Evolutionary conservation across 495 filamentous ascomycete species (phyloP).

Genomic region (Polyplosphaeria fusca): DNA sequence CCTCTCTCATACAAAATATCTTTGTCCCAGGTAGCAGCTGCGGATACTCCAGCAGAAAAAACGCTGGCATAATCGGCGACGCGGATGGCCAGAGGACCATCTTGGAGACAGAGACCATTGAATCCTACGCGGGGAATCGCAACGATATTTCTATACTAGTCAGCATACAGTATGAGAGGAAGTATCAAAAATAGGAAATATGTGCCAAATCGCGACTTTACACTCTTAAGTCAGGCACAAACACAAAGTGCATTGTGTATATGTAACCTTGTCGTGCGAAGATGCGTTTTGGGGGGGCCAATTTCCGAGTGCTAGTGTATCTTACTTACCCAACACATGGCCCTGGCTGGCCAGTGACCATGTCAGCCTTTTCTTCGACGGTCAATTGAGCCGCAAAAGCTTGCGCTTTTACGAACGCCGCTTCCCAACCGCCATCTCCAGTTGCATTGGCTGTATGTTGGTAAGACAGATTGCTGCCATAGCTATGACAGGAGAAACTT

Average conservation of each 20-base stretch:
- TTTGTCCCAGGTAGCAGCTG: conserved; percentile 28
- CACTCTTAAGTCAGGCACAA: no score
- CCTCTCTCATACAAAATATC: conserved; percentile 29
- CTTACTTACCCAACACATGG: conserved; percentile 46
- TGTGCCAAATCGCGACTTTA: no score
- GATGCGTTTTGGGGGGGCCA: no score
- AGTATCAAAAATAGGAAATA: no score
- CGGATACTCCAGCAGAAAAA: conserved; percentile 26
- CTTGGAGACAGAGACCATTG: conserved; percentile 60
- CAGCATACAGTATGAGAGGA: no score
- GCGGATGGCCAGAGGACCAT: conserved; percentile 62
- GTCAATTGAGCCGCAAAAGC: conserved; percentile 56
- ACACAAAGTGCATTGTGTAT: no score
- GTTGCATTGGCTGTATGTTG: conserved; percentile 46
- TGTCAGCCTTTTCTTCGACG: conserved; percentile 57
- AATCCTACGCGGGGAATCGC: conserved; percentile 55
- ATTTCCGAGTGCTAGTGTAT: no score
- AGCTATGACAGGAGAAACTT: neutral
- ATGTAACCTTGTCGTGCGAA: no score
- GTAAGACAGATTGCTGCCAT: neutral
- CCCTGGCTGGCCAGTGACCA: conserved; percentile 45
- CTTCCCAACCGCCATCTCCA: conserved; percentile 19
- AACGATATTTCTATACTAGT: conserved; percentile 38
- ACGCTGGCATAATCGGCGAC: conserved; percentile 58
- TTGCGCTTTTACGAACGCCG: conserved; percentile 44